Evolutionary conservation across 116 monocot species (phyloP), one percentile per base, ranked within the genome.

Genomic region (Thalassia testudinum): DNA sequence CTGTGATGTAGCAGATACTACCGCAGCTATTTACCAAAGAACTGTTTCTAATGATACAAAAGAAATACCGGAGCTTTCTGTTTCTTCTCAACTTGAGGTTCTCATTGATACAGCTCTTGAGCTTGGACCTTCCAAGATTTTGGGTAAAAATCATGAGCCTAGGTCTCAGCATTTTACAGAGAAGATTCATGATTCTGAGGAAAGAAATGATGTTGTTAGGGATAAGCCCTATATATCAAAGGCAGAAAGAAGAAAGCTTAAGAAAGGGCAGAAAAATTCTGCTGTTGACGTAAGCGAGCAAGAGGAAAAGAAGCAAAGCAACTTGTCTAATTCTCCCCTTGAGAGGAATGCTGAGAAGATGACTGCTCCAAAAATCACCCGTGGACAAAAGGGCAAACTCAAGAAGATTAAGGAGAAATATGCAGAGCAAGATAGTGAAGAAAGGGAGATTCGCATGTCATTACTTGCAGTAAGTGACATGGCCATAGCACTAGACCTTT

Each of bases 341-440:
- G 61, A 64, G 43, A 80, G 61, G 30, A 52, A 27, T 17, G 62
- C 50, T 49, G 66, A 68, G 40, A 74, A 63, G 12, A 12, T 26
- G 50, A 43, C 66, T 26, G 61, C 56, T 57, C 29, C 54, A 26
- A 99, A 86, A 67, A 53, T 70, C 5, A 74, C 62, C 53, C 85
- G 99, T 66, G 99, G 99, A 24, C 99, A 86, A 42, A 85, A 66
- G 69, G 63, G 86, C 55, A 99, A 90, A 57, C 70, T 90, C 49
- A 99, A 83, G 72, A 99, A 99, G 69, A 99, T 90, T 8, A 90
- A 90, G 65, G 90, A 83, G 52, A 99, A 99, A 68, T 99, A 99
- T 80, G 85, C 86, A 52, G 86, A 86, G 40, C 99, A 99, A 57
- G 99, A 99, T 67, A 90, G 86, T 24, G 99, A 99, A 75, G 99